Percentiles rank a stretch among this genome's conserved stretches.
Conservation (phyloP, 768 basidiomycete species). For the Amanita thiersii region DNA sequence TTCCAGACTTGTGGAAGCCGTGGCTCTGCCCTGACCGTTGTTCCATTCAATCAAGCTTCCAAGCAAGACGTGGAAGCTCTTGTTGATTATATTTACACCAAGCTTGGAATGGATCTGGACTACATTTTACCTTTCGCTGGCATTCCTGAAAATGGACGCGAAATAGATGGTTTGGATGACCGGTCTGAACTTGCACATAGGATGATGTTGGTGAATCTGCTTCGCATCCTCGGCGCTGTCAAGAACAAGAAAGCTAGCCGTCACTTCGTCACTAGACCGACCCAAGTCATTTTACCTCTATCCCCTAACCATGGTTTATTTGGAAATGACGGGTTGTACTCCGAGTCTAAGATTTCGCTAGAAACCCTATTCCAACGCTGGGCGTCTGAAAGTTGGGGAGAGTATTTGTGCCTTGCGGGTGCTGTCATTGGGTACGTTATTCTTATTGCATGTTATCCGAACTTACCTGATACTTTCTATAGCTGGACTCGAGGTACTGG, state of each 20-base stretch:
- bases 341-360: constrained; percentile 95
- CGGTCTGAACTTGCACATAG: constrained; percentile 96
- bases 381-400: constrained; percentile 98
- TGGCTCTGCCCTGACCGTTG: constrained; percentile 94
- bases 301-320: constrained; percentile 98
- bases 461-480: constrained; percentile 8
- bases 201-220: constrained; percentile 96
- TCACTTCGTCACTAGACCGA: constrained; percentile 94
- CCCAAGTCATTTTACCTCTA: constrained; percentile 94
- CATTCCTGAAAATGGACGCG: constrained; percentile 96
- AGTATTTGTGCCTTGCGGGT: constrained; percentile 95
- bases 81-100: constrained; percentile 96
- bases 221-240: constrained; percentile 93
- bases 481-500: constrained; percentile 99
- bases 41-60: constrained; percentile 98
- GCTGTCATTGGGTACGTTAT: constrained; percentile 87
- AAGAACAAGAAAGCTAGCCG: constrained; percentile 98
- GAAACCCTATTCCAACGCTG: constrained; percentile 98
- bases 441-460: not conserved
- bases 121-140: constrained; percentile 99
- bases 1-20: constrained; percentile 93
- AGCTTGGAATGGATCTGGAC: constrained; percentile 92
- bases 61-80: constrained; percentile 98
- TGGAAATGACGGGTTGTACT: constrained; percentile 96
- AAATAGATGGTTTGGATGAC: constrained; percentile 96